Base-by-base conservation (phyloP, 805 yeast genomes). In the Yamadazyma tumulicola region DNA sequence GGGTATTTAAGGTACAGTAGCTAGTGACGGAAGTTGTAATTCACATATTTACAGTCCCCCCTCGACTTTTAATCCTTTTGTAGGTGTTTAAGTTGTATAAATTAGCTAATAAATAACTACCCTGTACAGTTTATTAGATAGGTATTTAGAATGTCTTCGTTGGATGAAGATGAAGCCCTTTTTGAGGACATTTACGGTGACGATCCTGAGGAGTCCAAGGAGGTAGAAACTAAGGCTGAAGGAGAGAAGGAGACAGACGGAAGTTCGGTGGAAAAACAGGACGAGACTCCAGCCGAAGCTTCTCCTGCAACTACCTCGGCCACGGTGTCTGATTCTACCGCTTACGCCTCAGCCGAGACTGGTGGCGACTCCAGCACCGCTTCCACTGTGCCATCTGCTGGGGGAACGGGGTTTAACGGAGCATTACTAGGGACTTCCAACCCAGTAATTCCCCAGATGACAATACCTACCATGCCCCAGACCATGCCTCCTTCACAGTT, bases 81-180 rank as follows among this genome's bases (percentile, higher is more conserved):
- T 27, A 27, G 37, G 37, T 27, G 32, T 27, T 20, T 34, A 32
- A 34, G 37, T 34, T 27, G 28, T 21, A 34, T 34, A 27, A 34
- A 16, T 7, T 26, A 18, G 15, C n/a, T 26, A 33, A 34, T 34
- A 34, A 34, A 34, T 34, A 34, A 34, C 37, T 34, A 21, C 21
- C 22, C 27, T 17, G 19, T 32, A 25, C 26, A n/a, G 13, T 5
- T 15, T 24, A 11, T 12, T 16, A 7, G 14, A 7, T 24, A 26
- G 19, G 15, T 8, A 19, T 26, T 26, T 14, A 28, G 7, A 39
- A 58, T 58, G 64, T 58, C 64, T 24, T 41, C 47, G 29, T 75
- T 82, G 42, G 95, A 87, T 64, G 96, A 88, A 66, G 97, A 89
- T 64, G 96, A 88, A 59, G 91, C 86, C 52, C 81, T 85, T 59